Base-by-base conservation (phyloP, 768 basidiomycete species). In the Pholiota microspora region DNA sequence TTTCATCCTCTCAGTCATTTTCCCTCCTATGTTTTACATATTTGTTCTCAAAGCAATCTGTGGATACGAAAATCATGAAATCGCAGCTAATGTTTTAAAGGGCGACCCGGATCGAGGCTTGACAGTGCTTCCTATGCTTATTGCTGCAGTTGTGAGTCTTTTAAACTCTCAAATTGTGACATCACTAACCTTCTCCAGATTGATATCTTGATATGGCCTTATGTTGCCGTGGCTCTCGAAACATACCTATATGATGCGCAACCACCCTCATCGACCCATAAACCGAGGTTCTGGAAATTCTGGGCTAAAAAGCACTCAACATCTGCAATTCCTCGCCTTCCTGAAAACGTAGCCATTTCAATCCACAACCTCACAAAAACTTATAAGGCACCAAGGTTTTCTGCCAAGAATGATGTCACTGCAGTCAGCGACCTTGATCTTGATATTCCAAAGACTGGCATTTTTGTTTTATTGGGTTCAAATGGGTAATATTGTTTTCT, bases 381-480 rank as follows among this genome's bases (percentile, higher is more conserved):
- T 0, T 89, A 83, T 68, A 70, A 70, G 36, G 73, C 76, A 0
- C 80, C 82, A 0, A 48, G 73, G 47, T 79, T 86, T 59, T 67
- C 72, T 7, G 71, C 75, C 45, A 80, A 81, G 52, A 69, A 69
- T 5, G 59, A 64, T 3, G 80, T 91, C 4, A 82, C 77, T 7
- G 89, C 90, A 2, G 78, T 92, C 25, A 71, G 73, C 2, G 82
- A 88, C 55, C 77, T 92, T 25, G 83, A 81, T 4, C 66, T 92
- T 35, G 79, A 86, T 58, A 77, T 92, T 9, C 89, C 89, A 1
- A 83, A 83, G 60, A 74, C 71, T 5, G 88, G 89, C 7, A 89
- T 91, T n/a, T 91, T 84, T 61, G 88, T 90, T 25, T 72, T 92
- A 7, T 70, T 91, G 9, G 89, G 89, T 24, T 83, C 88, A 1